Conservation (phyloP, 1,284 basidiomycete genomes). For the Xerocomus subilludens region DNA sequence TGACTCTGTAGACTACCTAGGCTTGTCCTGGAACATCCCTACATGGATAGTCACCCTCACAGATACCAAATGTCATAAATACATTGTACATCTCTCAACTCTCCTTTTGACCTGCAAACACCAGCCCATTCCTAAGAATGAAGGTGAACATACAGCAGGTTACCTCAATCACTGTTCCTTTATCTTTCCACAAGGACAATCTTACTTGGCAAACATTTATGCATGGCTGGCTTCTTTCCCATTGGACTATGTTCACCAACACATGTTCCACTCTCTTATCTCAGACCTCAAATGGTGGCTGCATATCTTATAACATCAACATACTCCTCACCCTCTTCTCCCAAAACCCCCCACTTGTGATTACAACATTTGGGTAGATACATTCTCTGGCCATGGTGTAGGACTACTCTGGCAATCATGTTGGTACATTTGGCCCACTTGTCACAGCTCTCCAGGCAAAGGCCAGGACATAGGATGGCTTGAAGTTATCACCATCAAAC, state of each 20-base stretch:
- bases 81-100: neutral
- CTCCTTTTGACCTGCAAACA: neutral
- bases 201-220: neutral
- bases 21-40: neutral
- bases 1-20: neutral
- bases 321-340: neutral
- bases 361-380: constrained; percentile 6
- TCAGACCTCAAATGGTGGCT: neutral
- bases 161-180: neutral
- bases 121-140: neutral
- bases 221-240: neutral
- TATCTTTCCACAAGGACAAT: neutral
- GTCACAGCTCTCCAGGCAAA: neutral
- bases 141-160: neutral
- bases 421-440: neutral
- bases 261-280: neutral
- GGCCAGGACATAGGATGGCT: neutral
- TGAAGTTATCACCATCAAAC: neutral
- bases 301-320: neutral
- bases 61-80: neutral
- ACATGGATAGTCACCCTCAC: neutral
- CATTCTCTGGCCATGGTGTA: neutral
- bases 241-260: neutral
- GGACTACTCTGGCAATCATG: neutral
- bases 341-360: neutral